phyloP scores from a whole-genome alignment of 345 rosid species.

The Pelargonium nanum region DNA sequence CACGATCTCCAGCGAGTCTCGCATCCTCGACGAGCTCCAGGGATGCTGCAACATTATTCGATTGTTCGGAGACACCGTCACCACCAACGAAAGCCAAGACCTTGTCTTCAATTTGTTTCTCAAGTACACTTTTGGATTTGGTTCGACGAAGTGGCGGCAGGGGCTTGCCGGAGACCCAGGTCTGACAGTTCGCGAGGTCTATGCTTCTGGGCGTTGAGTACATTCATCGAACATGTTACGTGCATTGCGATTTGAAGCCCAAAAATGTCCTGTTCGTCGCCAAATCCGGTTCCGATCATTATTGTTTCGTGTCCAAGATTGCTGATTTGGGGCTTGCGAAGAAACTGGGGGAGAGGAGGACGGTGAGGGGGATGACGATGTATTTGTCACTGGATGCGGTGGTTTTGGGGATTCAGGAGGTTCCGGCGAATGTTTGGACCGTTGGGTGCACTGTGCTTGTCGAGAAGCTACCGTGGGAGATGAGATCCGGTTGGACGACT shows the following conservation, averaged over 20 bases:
- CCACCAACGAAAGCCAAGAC: background rate
- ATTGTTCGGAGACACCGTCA: constrained; percentile 4
- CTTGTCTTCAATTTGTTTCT: background rate
- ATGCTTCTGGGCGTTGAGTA: constrained; percentile 2
- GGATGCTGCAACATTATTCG: background rate
- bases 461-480: constrained; percentile 1
- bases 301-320: background rate
- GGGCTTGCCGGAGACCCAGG: constrained; percentile 1
- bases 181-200: background rate
- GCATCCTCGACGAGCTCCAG: background rate
- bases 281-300: background rate
- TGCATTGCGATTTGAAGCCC: constrained; percentile 11
- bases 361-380: background rate
- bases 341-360: background rate
- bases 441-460: constrained; percentile 6
- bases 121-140: background rate
- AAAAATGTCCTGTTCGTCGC: constrained; percentile 4
- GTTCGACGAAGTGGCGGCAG: background rate
- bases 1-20: background rate
- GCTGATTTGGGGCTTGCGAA: constrained; percentile 4
- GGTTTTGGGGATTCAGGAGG: background rate
- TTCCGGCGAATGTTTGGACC: constrained; percentile 6
- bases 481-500: background rate
- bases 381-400: constrained; percentile 9
- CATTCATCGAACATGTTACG: background rate